Percentiles rank a stretch among this genome's conserved stretches.
Evolutionary conservation across 1,284 basidiomycete genomes (phyloP).

Genomic region (Puccinia hordei): DNA sequence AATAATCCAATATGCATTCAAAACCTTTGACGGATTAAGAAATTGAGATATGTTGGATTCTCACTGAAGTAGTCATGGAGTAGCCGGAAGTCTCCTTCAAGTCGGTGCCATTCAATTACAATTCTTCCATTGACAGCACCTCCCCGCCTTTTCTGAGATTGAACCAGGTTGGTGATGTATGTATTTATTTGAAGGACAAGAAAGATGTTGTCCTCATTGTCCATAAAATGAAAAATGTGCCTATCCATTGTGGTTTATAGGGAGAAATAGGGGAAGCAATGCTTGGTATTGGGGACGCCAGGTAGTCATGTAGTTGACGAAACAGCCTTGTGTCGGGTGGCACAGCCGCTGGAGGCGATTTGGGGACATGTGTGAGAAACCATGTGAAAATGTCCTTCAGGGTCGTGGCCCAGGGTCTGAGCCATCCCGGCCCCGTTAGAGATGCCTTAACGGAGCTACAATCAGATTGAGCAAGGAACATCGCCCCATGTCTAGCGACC

Average conservation of each 20-base stretch:
- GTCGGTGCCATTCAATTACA: too few species aligned
- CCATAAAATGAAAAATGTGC: too few species aligned
- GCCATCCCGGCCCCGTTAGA: not conserved
- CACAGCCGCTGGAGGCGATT: not conserved
- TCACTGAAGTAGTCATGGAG: too few species aligned
- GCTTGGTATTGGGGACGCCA: not conserved
- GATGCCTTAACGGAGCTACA: not conserved
- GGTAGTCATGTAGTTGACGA: not conserved
- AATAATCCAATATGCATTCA: slow-evolving; percentile 8
- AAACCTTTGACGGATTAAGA: slow-evolving; percentile 16
- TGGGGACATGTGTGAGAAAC: not conserved
- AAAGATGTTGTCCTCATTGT: too few species aligned
- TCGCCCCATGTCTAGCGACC: not conserved
- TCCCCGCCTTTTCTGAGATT: not conserved
- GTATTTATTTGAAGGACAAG: too few species aligned
- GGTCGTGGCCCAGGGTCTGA: too few species aligned
- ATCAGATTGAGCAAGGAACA: not conserved
- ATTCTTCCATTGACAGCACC: not conserved
- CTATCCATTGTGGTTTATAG: too few species aligned
- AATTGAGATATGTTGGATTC: too few species aligned
- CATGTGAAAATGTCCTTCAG: too few species aligned
- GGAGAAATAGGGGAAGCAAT: too few species aligned
- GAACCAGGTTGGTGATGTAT: too few species aligned
- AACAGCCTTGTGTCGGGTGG: not conserved
- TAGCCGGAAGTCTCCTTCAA: too few species aligned